Percentiles rank a stretch among this genome's conserved stretches.
Conservation (phyloP, 2,329 filamentous ascomycete genomes). For the Claviceps purpurea region DNA sequence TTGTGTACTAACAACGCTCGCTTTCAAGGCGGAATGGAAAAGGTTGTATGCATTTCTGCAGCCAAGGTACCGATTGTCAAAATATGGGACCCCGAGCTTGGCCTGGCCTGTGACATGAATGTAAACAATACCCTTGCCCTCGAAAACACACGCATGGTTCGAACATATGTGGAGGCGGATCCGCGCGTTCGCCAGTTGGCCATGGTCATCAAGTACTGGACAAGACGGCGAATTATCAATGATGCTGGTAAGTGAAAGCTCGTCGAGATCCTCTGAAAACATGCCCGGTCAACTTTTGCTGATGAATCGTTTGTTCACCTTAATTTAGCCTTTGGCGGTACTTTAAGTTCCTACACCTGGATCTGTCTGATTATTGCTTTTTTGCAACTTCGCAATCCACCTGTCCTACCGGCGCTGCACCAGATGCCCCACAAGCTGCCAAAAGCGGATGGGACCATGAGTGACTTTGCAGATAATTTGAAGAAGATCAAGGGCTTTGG, state of each 20-base stretch:
- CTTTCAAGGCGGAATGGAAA: slow-evolving; percentile 79
- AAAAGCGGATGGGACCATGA: slow-evolving; percentile 50
- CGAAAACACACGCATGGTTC: slow-evolving; percentile 96
- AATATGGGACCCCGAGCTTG: slow-evolving; percentile 89
- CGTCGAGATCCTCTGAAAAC: background rate
- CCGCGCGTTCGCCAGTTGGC: slow-evolving; percentile 80
- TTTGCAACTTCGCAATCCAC: slow-evolving; percentile 72
- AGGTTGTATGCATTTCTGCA: slow-evolving; percentile 84
- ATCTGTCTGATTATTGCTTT: slow-evolving; percentile 98
- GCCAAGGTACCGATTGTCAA: slow-evolving; percentile 98
- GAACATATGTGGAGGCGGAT: slow-evolving; percentile 90
- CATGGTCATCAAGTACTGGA: slow-evolving; percentile 98
- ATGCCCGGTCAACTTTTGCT: slow-evolving; percentile 6
- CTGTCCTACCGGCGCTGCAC: slow-evolving; percentile 76
- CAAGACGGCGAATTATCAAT: slow-evolving; percentile 80
- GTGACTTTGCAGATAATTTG: slow-evolving; percentile 79
- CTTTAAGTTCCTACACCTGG: slow-evolving; percentile 96
- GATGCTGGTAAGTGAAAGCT: slow-evolving; percentile 60
- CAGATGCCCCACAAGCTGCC: slow-evolving; percentile 39
- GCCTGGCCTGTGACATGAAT: slow-evolving; percentile 91
- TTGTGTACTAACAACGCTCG: background rate
- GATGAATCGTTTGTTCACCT: slow-evolving; percentile 3
- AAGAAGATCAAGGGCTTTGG: slow-evolving; percentile 63
- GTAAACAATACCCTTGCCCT: slow-evolving; percentile 93
- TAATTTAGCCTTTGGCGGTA: slow-evolving; percentile 67